Conservation (phyloP, 192 early-diverging fungal genomes). For the Coemansia sp. region DNA sequence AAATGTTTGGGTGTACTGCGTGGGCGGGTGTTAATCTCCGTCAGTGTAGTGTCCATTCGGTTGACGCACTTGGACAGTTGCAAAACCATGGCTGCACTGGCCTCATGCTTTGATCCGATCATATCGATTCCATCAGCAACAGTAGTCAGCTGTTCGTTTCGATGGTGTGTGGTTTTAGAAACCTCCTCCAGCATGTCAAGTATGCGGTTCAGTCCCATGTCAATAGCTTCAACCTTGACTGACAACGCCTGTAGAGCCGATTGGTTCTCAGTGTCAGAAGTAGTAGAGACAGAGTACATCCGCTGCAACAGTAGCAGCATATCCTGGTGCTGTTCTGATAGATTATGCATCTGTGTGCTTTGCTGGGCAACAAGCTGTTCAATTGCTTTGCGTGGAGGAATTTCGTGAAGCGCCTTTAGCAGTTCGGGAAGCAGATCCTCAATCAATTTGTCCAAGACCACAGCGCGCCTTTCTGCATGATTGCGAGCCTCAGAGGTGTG, state of each 20-base stretch:
- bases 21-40: background rate
- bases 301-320: conserved; percentile 2
- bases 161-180: background rate
- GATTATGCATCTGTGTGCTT: background rate
- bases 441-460: conserved; percentile 9
- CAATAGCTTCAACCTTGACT: background rate
- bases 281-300: background rate
- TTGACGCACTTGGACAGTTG: conserved; percentile 16
- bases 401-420: conserved; percentile 12
- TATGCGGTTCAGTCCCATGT: conserved; percentile 2
- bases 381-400: conserved; percentile 2
- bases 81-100: conserved; percentile 7
- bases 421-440: conserved; percentile 19
- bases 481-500: too few species aligned
- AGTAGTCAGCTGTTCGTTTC: conserved; percentile 3
- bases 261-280: background rate
- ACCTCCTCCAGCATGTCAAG: conserved; percentile 3
- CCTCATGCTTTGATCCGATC: conserved; percentile 15
- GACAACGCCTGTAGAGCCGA: conserved; percentile 3
- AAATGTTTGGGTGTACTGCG: too few species aligned
- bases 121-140: conserved; percentile 14
- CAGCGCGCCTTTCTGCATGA: background rate
- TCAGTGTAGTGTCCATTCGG: conserved; percentile 14
- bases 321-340: background rate
- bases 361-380: background rate